Base-by-base conservation (phyloP, 1,284 basidiomycete species). In the Moniliophthora roreri region DNA sequence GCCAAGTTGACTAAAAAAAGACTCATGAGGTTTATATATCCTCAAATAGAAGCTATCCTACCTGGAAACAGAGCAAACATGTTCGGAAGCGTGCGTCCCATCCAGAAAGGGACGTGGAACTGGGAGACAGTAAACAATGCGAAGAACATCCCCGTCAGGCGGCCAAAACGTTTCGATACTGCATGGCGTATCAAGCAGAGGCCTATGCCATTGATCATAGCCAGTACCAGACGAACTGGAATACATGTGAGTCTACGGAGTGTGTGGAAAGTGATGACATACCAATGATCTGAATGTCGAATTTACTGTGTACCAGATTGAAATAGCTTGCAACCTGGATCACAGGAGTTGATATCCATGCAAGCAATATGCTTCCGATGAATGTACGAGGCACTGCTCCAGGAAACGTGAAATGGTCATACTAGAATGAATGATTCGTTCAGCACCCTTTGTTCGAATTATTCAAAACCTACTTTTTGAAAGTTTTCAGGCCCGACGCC, bases 71-170 rank as follows among this genome's bases (percentile, higher is more conserved):
- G 74, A 3, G 94, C 94, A 58, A 95, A 85, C 82, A 95, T 95
- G 68, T 99, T 99, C 0, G 96, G 95, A 13, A 98, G 73, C 0
- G 96, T 97, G 44, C 96, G 76, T 3, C 93, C 85, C 71, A 93
- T 89, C 87, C 94, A 99, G 69, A 94, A 99, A 3, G 87, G 85
- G 10, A 95, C 69, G 68, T 98, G 96, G 66, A 98, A 98, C 66
- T 97, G 94, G 0, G 84, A 82, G 54, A 85, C 80, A 1, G 86
- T 85, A 20, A 97, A 65, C 0, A 93, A 54, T 1, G 82, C 68
- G 66, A 89, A 94, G 61, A 85, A 79, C 7, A 78, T 63, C 4
- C 84, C 74, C 0, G 85, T 79, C 3, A 68, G 65, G 2, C 71
- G 67, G 6, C 89, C 90, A 60, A 86, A 95, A 11, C 86, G 80